Evolutionary conservation across 371 early-diverging fungal species (phyloP), one percentile per base, ranked within the genome.

Genomic region (Mortierella sp.): DNA sequence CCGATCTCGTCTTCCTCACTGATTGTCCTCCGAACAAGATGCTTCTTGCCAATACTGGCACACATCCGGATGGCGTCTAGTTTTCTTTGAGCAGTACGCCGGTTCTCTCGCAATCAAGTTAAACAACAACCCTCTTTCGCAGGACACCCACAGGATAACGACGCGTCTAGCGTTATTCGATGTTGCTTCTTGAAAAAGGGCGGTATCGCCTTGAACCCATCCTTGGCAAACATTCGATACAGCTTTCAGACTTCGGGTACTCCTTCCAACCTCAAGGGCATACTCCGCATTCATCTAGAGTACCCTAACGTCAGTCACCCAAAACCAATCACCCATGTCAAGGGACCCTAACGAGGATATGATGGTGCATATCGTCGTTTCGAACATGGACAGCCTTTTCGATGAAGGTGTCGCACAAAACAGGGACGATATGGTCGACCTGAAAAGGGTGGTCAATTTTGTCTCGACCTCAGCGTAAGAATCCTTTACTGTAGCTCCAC

Each of bases 341-440:
- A 72, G 12, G 44, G 43, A 78, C 56, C 51, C 54, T 3, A 35
- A 65, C 10, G 75, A 82, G 49, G 78, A 77, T 75, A 78, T 78
- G 24, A 75, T 82, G 82, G 78, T 78, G 35, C 72, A 82, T n/a
- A 78, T 77, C 72, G 41, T 75, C 73, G 46, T 71, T 21, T 82
- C 82, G 70, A 71, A 77, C 54, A 43, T 44, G 44, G 44, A 44
- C 44, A 12, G 12, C 12, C 12, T 44, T 44, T 44, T 44, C 44
- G 8, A 11, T 44, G 44, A 44, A 8, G 44, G 44, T 12, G 12
- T 44, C 44, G 8, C 44, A 44, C 65, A 38, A 24, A 1, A 43
- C 75, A 51, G 14, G 54, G 71, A 75, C 18, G 75, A 75, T 32
- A 54, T 77, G 60, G 38, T 51, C 44, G 71, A 44, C 5, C 63